A percentile compares a stretch with the other conserved stretches of the same genome.
Evolutionary conservation across 495 filamentous ascomycete genomes (phyloP).

Genomic region (Penicillium fimorum): DNA sequence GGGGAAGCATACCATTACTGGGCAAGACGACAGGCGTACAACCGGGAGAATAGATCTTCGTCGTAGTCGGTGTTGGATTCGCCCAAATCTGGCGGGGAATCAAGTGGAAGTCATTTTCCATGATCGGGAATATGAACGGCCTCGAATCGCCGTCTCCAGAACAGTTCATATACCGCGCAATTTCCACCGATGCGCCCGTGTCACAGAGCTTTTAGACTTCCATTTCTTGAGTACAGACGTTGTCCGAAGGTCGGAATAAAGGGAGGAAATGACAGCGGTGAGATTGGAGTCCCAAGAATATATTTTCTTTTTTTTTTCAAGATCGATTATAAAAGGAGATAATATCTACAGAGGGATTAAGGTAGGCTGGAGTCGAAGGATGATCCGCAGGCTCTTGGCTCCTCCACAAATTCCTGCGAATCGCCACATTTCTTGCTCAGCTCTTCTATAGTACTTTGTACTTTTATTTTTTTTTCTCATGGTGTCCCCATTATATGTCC

Average conservation of each 20-base stretch:
- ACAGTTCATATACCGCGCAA: conserved; percentile 26
- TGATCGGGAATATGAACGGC: conserved; percentile 28
- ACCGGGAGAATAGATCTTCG: conserved; percentile 38
- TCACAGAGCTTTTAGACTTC: conserved; percentile 13
- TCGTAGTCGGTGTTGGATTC: conserved; percentile 44
- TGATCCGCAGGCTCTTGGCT: background rate
- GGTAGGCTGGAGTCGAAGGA: too few species aligned
- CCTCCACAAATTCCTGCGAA: conserved; percentile 13
- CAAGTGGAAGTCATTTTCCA: conserved; percentile 39
- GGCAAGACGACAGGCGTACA: conserved; percentile 67
- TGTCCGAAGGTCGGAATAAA: conserved; percentile 9
- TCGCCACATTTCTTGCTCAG: background rate
- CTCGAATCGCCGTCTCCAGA: conserved; percentile 22
- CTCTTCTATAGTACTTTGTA: background rate
- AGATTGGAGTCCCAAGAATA: background rate
- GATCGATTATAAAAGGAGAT: too few species aligned
- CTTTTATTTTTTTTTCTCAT: conserved; percentile 1
- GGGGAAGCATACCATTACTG: conserved; percentile 41
- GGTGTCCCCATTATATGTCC: conserved; percentile 17
- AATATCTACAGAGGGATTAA: too few species aligned
- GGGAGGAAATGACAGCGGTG: background rate
- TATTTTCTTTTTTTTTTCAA: too few species aligned
- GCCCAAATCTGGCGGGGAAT: conserved; percentile 55
- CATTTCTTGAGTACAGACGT: conserved; percentile 20
- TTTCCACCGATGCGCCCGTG: conserved; percentile 11